Conservation (phyloP, 1,284 basidiomycete genomes). For the Trichosporon faecale region DNA sequence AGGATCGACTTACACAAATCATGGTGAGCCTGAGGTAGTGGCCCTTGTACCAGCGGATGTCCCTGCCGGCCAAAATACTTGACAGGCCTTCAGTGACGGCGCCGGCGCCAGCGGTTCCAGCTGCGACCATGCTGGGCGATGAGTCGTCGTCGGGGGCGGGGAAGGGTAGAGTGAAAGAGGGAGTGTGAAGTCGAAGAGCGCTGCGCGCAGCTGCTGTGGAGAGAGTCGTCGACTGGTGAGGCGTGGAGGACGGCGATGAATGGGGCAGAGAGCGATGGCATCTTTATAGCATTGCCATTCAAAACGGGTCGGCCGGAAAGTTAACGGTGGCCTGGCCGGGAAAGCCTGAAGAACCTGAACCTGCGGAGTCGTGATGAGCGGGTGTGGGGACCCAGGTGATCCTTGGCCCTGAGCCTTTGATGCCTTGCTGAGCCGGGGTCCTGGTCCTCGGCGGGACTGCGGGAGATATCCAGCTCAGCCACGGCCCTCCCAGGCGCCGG, state of each 20-base stretch:
- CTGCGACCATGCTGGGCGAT: slow-evolving; percentile 12
- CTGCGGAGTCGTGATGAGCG: background rate
- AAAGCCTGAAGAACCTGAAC: background rate
- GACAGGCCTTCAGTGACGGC: slow-evolving; percentile 10
- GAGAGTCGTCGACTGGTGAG: background rate
- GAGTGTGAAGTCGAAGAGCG: background rate
- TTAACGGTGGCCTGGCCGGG: background rate
- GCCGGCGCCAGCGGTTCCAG: slow-evolving; percentile 4
- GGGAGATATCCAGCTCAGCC: background rate
- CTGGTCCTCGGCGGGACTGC: background rate
- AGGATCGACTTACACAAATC: slow-evolving; percentile 24
- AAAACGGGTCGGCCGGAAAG: slow-evolving; percentile 1
- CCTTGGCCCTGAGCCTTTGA: background rate
- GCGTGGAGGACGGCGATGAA: background rate
- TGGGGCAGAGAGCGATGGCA: background rate
- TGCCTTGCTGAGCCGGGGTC: background rate
- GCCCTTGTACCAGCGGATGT: slow-evolving; percentile 37
- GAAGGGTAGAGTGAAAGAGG: background rate
- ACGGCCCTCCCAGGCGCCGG: background rate
- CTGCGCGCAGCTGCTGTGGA: background rate
- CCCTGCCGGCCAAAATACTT: slow-evolving; percentile 26
- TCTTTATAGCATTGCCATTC: background rate
- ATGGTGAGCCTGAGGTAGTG: slow-evolving; percentile 31
- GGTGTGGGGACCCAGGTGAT: slow-evolving; percentile 8
- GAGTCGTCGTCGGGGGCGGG: background rate